These are phyloP conservation scores for Chlorociboria aeruginascens DNA, from an alignment of 495 filamentous ascomycete species.

Conservation along the genomic window DNA sequence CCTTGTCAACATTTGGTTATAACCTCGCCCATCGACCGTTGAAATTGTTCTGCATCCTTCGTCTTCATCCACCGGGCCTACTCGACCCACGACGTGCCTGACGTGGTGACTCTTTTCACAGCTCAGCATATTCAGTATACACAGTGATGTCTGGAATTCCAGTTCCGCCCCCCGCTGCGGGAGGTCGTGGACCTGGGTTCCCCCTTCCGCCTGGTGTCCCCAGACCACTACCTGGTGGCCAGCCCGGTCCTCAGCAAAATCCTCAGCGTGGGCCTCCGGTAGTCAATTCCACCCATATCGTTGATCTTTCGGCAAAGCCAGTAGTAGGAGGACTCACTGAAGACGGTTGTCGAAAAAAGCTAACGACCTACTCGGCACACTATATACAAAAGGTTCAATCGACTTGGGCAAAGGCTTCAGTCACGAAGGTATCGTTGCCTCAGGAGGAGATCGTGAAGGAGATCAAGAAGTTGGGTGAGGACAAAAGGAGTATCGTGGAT, in stretches of 20 bases:
- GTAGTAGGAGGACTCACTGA: constrained; percentile 1
- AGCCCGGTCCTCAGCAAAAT: constrained; percentile 3
- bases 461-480: constrained; percentile 14
- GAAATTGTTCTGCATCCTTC: not conserved
- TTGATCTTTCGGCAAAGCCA: constrained; percentile 4
- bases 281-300: constrained; percentile 4
- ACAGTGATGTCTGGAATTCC: not conserved
- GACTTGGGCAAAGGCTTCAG: constrained; percentile 12
- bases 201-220: not conserved
- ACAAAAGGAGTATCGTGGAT: constrained; percentile 3
- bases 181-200: not conserved
- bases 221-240: not conserved
- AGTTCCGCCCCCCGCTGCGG: not conserved
- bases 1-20: not conserved
- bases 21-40: not conserved
- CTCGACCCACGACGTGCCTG: not conserved
- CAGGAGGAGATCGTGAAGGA: constrained; percentile 11
- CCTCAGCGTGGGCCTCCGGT: not conserved
- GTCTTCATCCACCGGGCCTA: not conserved
- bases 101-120: not conserved
- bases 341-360: constrained; percentile 4
- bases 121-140: not conserved
- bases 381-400: constrained; percentile 10
- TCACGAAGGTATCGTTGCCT: constrained; percentile 5
- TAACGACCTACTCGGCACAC: constrained; percentile 9